Evolutionary conservation across 495 filamentous ascomycete genomes (phyloP), one percentile per base, ranked within the genome.

Genomic region (Hypoxylon lenormandii): DNA sequence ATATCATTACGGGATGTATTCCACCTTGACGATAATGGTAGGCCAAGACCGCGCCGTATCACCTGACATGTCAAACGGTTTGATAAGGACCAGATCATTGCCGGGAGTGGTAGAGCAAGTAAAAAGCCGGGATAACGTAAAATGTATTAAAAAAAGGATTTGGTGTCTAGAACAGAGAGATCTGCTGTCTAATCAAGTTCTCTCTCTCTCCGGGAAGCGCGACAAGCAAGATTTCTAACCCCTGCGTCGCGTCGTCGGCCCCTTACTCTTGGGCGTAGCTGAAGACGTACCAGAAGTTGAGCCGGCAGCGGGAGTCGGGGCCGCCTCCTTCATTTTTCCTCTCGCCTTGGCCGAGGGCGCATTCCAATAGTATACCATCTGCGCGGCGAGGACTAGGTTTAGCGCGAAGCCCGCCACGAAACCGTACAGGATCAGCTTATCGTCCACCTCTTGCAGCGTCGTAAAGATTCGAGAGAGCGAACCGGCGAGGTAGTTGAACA

Each of bases 301-400:
- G 6, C 51, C 36, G 38, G 57, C 57, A 21, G 57, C 77, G 47
- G 49, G 49, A 43, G 56, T 53, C 23, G 61, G 64, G 15, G 40
- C 56, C 42, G 67, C 65, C 57, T 76, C 79, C 75, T 78, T 80
- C 60, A 75, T 78, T 78, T 84, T 84, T n/a, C 80, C 81, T 69
- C 80, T 77, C 10, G 68, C 83, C 79, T 76, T 85, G 60, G 80
- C 87, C 60, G 85, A 83, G 18, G 88, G 84, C 61, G 83, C 84
- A 72, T 97, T 97, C 95, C 95, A 98, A 82, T 97, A 98, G 80
- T 93, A 97, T 8, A 94, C 77, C 93, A 98, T 97, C 83, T 98
- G 95, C 47, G 81, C 80, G 3, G 92, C 95, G 59, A 98, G 81
- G 57, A 98, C 85, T 64, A 89, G 80, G 80, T 98, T 98, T 69